These are phyloP conservation scores for Rheum nobile DNA, from an alignment of 148 eudicot genomes.

Conservation along the genomic window DNA sequence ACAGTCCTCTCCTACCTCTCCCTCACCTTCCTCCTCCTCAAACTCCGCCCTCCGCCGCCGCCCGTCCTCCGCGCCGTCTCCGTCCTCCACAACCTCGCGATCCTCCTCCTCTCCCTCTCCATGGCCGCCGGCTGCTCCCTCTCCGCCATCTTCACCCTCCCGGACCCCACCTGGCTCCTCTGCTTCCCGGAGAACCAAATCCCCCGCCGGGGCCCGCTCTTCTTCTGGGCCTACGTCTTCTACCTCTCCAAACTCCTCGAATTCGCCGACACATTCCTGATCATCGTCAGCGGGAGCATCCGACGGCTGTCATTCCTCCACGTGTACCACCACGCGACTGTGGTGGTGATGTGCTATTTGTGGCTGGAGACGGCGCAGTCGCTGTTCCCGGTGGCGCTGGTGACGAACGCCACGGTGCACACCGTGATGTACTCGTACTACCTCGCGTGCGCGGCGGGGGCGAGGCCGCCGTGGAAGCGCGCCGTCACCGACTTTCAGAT, in stretches of 20 bases:
- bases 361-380: constrained; percentile 58
- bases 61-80: constrained; percentile 40
- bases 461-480: constrained; percentile 79
- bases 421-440: constrained; percentile 83
- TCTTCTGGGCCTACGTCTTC: constrained; percentile 85
- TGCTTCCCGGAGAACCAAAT: constrained; percentile 57
- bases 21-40: constrained; percentile 37
- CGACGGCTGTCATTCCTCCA: constrained; percentile 73
- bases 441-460: constrained; percentile 45
- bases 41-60: constrained; percentile 17
- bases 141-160: constrained; percentile 41
- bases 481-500: constrained; percentile 83
- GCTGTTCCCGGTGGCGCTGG: constrained; percentile 58
- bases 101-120: constrained; percentile 61
- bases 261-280: constrained; percentile 59
- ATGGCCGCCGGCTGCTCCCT: constrained; percentile 58
- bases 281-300: constrained; percentile 30
- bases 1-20: constrained; percentile 46
- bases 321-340: constrained; percentile 85
- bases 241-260: constrained; percentile 79
- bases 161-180: constrained; percentile 27
- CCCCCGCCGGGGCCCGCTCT: constrained; percentile 50
- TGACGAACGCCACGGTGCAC: constrained; percentile 64
- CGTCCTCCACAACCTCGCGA: constrained; percentile 41
- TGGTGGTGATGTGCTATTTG: constrained; percentile 63